These are phyloP conservation scores for Scenedesmus sp. DNA, from an alignment of 163 green algal species.

Conservation along the genomic window DNA sequence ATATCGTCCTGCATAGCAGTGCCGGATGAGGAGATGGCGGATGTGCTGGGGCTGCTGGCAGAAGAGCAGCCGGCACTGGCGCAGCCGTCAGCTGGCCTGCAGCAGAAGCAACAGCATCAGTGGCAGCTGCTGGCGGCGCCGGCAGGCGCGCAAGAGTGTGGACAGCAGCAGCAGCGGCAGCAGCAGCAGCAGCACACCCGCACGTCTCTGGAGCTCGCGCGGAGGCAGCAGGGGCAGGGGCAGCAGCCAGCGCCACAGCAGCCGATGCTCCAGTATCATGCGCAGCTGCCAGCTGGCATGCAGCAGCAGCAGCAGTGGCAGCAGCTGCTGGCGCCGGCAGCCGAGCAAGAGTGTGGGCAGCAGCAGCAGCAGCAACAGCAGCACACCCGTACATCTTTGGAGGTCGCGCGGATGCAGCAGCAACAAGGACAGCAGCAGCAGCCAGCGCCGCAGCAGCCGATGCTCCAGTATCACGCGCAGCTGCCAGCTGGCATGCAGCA, in stretches of 20 bases:
- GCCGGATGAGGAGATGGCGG: background rate
- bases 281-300: background rate
- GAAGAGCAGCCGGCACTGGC: background rate
- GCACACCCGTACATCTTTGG: no score
- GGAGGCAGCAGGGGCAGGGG: background rate
- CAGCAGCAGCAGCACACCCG: slow-evolving; percentile 2
- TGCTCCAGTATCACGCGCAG: background rate
- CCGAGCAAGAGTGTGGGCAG: no score
- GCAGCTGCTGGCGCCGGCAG: no score
- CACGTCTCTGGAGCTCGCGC: background rate
- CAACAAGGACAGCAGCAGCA: background rate
- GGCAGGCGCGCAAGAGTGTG: background rate
- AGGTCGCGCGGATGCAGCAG: background rate
- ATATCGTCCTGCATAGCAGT: slow-evolving; percentile 32
- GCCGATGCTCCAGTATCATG: background rate
- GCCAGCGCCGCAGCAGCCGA: background rate
- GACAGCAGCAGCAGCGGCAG: background rate
- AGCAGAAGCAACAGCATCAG: slow-evolving; percentile 21
- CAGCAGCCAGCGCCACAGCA: slow-evolving; percentile 6
- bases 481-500: background rate
- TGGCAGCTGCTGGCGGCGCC: background rate
- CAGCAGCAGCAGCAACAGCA: no score
- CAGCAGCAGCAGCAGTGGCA: no score
- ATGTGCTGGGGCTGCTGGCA: slow-evolving; percentile 27
- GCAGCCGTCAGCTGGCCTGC: background rate